Base-by-base conservation (phyloP, 2,329 filamentous ascomycete species). In the Shiraia bambusicola region DNA sequence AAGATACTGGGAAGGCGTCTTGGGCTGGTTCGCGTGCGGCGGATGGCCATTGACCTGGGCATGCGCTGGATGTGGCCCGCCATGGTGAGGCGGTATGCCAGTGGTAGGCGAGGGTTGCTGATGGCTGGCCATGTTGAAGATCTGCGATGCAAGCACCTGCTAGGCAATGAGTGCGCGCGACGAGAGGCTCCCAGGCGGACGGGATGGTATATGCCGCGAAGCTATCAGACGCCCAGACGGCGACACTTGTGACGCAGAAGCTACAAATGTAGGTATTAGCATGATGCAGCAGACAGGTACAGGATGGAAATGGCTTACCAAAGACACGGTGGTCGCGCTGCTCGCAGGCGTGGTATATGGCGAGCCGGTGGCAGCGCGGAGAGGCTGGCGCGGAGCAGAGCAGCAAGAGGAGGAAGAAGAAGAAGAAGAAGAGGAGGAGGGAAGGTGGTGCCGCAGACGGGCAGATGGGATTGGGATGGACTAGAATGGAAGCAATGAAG, bases 41-140 rank as follows among this genome's bases (percentile, higher is more conserved):
- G 75, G 76, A 48, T 72, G 69, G 45, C 59, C 80, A 68, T 71
- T 83, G 63, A 71, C 79, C 63, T 72, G 78, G 47, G 76, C 75
- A 49, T 82, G 80, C 47, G 78, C 79, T 14, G 79, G 78, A 54
- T 86, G 82, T 42, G 85, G 81, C 43, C 83, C 82, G 38, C 79
- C 81, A 72, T 84, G 82, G 62, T 84, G 82, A 46, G 77, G 75
- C 50, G 78, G 75, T 72, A 91, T 86, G 66, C 76, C 80, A 72
- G 87, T 86, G 45, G 87, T 87, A 28, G 88, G 87, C 58, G 88
- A 92, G 29, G 85, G 84, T 64, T 91, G 88, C 59, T 88, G 86
- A 69, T 88, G 86, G 58, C 56, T 65, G 36, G 84, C 83, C 84
- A 88, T 88, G 49, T 38, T 28, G 30, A 35, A 34, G 38, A 33